Conservation (phyloP, 2,329 filamentous ascomycete species). For the Amauroascus verrucosus region DNA sequence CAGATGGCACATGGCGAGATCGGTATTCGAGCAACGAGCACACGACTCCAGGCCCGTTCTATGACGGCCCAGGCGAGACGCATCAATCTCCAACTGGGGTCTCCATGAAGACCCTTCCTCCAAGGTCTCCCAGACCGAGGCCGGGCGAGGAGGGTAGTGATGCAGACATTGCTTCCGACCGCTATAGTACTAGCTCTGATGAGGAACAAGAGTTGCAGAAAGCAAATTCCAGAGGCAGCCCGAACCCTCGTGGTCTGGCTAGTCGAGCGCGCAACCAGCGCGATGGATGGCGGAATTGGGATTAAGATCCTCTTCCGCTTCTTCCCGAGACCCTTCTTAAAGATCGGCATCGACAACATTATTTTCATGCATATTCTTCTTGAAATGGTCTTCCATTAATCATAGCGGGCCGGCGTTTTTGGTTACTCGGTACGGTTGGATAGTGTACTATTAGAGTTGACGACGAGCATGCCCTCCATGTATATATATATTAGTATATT, state of each 20-base stretch:
- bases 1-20: slow-evolving; percentile 5
- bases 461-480: neutral
- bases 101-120: slow-evolving; percentile 35
- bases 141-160: slow-evolving; percentile 29
- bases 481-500: neutral
- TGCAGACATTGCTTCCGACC: slow-evolving; percentile 18
- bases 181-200: slow-evolving; percentile 17
- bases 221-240: neutral
- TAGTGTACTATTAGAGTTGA: neutral
- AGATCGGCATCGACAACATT: neutral
- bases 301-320: slow-evolving; percentile 19
- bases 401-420: neutral
- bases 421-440: too few species aligned
- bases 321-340: neutral
- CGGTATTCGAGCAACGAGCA: neutral
- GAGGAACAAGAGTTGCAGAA: slow-evolving; percentile 6
- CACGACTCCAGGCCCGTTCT: neutral
- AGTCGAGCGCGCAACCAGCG: slow-evolving; percentile 14
- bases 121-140: slow-evolving; percentile 30
- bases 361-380: neutral
- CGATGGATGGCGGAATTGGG: slow-evolving; percentile 35
- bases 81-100: slow-evolving; percentile 32
- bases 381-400: neutral
- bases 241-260: neutral
- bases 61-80: slow-evolving; percentile 1